These are phyloP conservation scores for Echites panduratus DNA, from an alignment of 257 asterid genomes.

Conservation along the genomic window DNA sequence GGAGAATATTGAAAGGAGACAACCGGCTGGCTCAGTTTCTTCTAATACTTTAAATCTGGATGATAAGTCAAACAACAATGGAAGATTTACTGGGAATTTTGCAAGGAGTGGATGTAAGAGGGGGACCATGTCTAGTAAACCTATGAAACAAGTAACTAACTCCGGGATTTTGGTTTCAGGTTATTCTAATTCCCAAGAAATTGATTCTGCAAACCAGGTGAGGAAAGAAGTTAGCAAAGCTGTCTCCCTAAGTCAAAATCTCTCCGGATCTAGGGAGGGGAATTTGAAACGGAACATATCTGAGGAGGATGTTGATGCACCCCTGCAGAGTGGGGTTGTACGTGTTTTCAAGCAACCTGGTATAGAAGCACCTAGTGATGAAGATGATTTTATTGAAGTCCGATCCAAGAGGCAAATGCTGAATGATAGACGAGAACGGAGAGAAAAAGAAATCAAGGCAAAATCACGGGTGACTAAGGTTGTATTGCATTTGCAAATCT, in stretches of 20 bases:
- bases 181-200: conserved; percentile 30
- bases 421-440: conserved; percentile 88
- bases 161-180: conserved; percentile 37
- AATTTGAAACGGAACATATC: conserved; percentile 45
- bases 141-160: conserved; percentile 40
- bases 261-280: conserved; percentile 38
- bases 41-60: conserved; percentile 32
- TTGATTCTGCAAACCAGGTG: conserved; percentile 35
- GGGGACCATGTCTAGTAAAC: conserved; percentile 47
- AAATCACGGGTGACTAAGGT: conserved; percentile 63
- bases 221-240: conserved; percentile 36
- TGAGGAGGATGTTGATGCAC: conserved; percentile 87
- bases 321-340: conserved; percentile 93
- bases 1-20: conserved; percentile 60
- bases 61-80: conserved; percentile 39
- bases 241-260: conserved; percentile 26
- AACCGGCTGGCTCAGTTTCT: conserved; percentile 30
- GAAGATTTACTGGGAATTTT: conserved; percentile 41
- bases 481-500: conserved; percentile 20
- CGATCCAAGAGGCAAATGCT: conserved; percentile 96
- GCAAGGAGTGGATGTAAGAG: conserved; percentile 81
- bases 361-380: conserved; percentile 89
- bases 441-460: conserved; percentile 82
- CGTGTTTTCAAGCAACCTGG: conserved; percentile 89
- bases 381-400: conserved; percentile 94